These are phyloP conservation scores for Calophaca sinica DNA, from an alignment of 306 rosid species.

Conservation along the genomic window DNA sequence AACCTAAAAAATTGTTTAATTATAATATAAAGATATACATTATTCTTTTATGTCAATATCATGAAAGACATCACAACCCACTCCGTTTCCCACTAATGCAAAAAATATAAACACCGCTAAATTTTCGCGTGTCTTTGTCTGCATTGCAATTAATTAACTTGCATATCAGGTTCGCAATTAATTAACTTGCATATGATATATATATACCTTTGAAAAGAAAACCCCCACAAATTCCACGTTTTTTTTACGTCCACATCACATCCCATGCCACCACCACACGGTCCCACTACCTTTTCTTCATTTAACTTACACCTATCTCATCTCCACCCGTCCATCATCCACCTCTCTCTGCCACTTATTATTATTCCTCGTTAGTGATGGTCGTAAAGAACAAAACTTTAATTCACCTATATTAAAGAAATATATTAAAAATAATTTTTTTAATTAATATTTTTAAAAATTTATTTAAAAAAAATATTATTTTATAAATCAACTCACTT, in stretches of 20 bases:
- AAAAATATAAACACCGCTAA: slow-evolving; percentile 4
- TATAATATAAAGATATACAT: neutral
- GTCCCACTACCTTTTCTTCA: slow-evolving; percentile 9
- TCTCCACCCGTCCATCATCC: neutral
- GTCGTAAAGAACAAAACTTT: too few species aligned
- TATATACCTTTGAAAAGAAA: slow-evolving; percentile 10
- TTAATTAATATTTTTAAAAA: too few species aligned
- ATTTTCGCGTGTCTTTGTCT: neutral
- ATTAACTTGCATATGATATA: slow-evolving; percentile 2
- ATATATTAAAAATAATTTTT: too few species aligned
- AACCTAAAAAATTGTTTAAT: neutral
- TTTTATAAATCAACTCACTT: too few species aligned
- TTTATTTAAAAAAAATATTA: too few species aligned
- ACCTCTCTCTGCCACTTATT: neutral
- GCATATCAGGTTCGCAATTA: neutral
- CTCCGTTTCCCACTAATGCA: neutral
- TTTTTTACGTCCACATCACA: slow-evolving; percentile 54
- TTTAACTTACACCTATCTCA: slow-evolving; percentile 47
- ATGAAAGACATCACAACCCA: neutral
- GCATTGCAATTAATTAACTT: neutral
- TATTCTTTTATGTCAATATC: neutral
- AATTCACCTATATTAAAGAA: too few species aligned
- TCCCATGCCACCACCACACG: slow-evolving; percentile 33
- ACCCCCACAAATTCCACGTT: slow-evolving; percentile 66
- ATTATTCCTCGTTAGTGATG: too few species aligned